Evolutionary conservation across 306 rosid genomes (phyloP), one percentile per base, ranked within the genome.

Genomic region (Prunus armeniaca): DNA sequence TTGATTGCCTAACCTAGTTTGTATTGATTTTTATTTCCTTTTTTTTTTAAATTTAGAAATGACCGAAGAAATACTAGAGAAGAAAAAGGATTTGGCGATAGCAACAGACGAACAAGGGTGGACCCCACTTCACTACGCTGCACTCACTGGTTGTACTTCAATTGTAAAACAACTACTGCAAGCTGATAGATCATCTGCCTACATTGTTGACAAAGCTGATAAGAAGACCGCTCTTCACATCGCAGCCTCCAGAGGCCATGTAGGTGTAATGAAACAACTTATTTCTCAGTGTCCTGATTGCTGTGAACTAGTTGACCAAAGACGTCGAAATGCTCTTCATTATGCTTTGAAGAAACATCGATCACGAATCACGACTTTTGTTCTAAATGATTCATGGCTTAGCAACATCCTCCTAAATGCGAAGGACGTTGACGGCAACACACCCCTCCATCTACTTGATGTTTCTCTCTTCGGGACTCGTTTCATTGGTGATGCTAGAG

Each of bases 101-200:
- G 0, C 1, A 13, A 24, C 19, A 4, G 76, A 77, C 9, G 38
- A 15, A 0, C 11, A 2, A 12, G 55, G 52, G 0, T 2, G 45
- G 6, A 60, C 30, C 2, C 81, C 75, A 6, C 76, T 77, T 28
- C 81, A 77, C 28, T 28, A 27, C 0, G 81, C 81, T 58, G 81
- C 50, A 28, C 4, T 19, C 14, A 12, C 0, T 2, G 19, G 43
- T n/a, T 0, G 6, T 2, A 0, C 0, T 0, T 19, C 32, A 2
- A 6, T 15, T 2, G 63, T 15, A 1, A 4, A 0, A 46, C 9
- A 7, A 8, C 41, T 77, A 6, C 19, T 77, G 2, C 11, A 58
- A 3, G 2, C 0, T 3, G 41, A 69, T 34, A 58, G 0, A 27
- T 0, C 4, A 0, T 11, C 19, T 1, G 75, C 74, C 19, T 77